phyloP scores from a whole-genome alignment of 1,284 basidiomycete genomes.

The Amylostereum chailletii region DNA sequence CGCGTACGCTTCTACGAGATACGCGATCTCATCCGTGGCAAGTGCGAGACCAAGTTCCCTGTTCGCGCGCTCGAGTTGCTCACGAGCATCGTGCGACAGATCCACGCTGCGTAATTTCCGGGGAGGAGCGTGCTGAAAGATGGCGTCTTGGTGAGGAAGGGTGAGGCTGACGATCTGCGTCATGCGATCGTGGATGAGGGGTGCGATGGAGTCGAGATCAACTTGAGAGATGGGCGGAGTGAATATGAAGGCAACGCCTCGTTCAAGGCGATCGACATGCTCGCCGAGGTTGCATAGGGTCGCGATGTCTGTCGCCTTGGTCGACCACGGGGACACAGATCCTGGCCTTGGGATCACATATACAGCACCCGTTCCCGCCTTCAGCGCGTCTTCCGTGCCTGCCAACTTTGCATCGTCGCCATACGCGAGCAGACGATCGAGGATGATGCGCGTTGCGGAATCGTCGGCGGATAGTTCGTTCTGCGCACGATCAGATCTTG shows the following conservation, averaged over 20 bases:
- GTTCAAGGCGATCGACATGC: constrained; percentile 75
- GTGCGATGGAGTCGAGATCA: constrained; percentile 43
- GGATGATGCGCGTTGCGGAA: constrained; percentile 43
- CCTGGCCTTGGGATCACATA: constrained; percentile 78
- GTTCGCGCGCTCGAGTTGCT: constrained; percentile 74
- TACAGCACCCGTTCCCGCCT: constrained; percentile 35
- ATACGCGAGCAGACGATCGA: constrained; percentile 79
- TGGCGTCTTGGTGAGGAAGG: constrained; percentile 47
- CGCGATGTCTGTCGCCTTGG: constrained; percentile 96
- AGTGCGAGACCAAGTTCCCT: constrained; percentile 85
- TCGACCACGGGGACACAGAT: constrained; percentile 91
- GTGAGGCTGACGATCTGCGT: constrained; percentile 70
- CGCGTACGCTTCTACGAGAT: constrained; percentile 52
- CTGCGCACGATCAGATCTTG: constrained; percentile 38
- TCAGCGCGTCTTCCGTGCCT: constrained; percentile 34
- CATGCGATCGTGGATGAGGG: constrained; percentile 91
- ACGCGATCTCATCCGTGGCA: constrained; percentile 79
- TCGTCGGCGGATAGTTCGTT: constrained; percentile 35
- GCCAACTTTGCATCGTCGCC: constrained; percentile 68
- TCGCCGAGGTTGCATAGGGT: constrained; percentile 72
- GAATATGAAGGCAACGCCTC: constrained; percentile 74
- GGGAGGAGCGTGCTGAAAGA: constrained; percentile 70
- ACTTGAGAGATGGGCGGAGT: constrained; percentile 30
- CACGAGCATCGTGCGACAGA: constrained; percentile 37
- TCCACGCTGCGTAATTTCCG: constrained; percentile 68